phyloP scores from a whole-genome alignment of 1,284 basidiomycete genomes.

The Cryptococcus sp. region DNA sequence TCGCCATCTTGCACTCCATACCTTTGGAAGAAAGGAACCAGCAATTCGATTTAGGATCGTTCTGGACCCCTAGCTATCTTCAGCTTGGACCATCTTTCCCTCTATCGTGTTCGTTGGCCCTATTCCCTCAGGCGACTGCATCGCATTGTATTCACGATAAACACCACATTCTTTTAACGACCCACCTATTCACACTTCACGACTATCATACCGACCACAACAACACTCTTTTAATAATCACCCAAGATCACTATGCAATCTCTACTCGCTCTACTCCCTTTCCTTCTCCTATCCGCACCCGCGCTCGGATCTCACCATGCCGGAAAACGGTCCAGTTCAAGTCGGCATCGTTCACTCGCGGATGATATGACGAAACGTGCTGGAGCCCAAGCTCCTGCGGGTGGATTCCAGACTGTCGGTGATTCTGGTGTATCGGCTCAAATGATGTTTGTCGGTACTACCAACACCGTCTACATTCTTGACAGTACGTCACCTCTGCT shows the following conservation, averaged over 20 bases:
- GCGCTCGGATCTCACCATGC: neutral
- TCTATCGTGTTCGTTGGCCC: too few species aligned
- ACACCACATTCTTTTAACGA: too few species aligned
- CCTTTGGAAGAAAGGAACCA: too few species aligned
- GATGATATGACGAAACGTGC: neutral
- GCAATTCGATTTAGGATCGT: too few species aligned
- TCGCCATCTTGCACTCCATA: too few species aligned
- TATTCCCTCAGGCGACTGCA: too few species aligned
- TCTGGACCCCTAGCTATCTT: too few species aligned
- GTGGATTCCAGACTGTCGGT: constrained; percentile 41
- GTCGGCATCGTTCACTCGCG: neutral
- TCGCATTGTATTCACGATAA: too few species aligned
- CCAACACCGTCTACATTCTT: constrained; percentile 50
- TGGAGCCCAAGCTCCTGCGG: constrained; percentile 2
- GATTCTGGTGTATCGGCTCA: constrained; percentile 47
- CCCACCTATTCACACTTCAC: too few species aligned
- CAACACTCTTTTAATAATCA: too few species aligned
- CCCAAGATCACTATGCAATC: neutral
- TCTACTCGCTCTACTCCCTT: neutral
- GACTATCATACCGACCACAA: too few species aligned
- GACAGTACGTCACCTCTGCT: constrained; percentile 39
- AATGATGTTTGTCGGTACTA: constrained; percentile 48
- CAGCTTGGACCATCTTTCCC: too few species aligned
- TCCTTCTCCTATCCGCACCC: neutral
- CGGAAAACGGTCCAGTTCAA: neutral